Percentiles rank a stretch among this genome's conserved stretches.
phyloP scores from a whole-genome alignment of 768 basidiomycete species.

The Hypholoma fasciculare region DNA sequence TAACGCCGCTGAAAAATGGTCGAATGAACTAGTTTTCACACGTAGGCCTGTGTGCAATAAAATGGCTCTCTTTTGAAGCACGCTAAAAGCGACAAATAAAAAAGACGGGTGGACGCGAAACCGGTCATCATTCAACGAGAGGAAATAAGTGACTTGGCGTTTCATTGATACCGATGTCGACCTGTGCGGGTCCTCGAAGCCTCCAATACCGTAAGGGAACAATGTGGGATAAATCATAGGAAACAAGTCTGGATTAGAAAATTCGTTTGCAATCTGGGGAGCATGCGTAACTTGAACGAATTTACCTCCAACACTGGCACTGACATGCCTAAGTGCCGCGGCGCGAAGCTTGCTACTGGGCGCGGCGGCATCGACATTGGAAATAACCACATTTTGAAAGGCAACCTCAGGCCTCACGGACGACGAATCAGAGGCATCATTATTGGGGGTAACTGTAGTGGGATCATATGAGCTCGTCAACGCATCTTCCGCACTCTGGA shows the following conservation, averaged over 20 bases:
- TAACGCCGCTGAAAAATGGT: background rate
- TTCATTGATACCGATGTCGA: no score
- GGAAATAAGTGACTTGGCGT: no score
- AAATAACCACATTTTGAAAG: background rate
- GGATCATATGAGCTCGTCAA: background rate
- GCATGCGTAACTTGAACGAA: conserved; percentile 18
- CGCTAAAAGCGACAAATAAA: conserved; percentile 39
- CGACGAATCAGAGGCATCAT: background rate
- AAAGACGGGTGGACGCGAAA: conserved; percentile 41
- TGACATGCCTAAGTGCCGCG: background rate
- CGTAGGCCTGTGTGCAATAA: background rate
- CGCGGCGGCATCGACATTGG: background rate
- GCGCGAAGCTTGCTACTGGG: background rate
- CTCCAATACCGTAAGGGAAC: conserved; percentile 41
- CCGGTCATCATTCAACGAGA: no score
- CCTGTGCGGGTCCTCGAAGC: conserved; percentile 43
- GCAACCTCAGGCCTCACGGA: background rate
- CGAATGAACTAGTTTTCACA: background rate
- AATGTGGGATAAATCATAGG: conserved; percentile 38
- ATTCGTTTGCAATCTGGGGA: conserved; percentile 28
- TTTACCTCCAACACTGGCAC: background rate
- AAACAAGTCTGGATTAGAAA: conserved; percentile 32
- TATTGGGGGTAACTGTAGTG: background rate
- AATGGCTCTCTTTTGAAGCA: conserved; percentile 32
- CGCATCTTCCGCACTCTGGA: background rate